Conservation (phyloP, 2,329 filamentous ascomycete species). For the Colletotrichum tofieldiae region DNA sequence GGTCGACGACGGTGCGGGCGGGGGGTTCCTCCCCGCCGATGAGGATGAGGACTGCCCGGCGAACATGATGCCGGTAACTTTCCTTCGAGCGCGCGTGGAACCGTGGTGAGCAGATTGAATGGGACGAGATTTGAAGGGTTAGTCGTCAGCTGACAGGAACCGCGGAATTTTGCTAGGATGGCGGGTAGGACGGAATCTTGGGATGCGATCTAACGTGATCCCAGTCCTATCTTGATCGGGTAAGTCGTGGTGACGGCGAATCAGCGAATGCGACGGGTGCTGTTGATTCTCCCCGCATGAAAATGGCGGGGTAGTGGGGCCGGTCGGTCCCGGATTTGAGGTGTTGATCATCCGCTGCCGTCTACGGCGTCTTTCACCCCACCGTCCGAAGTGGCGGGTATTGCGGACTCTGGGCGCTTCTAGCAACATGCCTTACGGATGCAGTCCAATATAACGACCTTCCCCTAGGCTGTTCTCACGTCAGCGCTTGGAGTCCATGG, state of each 20-base stretch:
- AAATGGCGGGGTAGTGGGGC: slow-evolving; percentile 27
- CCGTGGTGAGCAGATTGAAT: neutral
- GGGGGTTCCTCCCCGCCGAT: slow-evolving; percentile 20
- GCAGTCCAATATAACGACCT: neutral
- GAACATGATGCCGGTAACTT: slow-evolving; percentile 30
- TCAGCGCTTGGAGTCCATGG: slow-evolving; percentile 18
- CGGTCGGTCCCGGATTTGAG: slow-evolving; percentile 2
- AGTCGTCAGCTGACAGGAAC: neutral
- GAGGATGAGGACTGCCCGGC: slow-evolving; percentile 29
- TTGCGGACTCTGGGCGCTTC: too few relatives aligned
- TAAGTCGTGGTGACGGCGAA: slow-evolving; percentile 34
- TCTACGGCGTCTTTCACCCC: neutral
- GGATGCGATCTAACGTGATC: slow-evolving; percentile 4
- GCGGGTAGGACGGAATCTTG: neutral
- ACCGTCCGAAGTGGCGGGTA: neutral
- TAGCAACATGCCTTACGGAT: neutral
- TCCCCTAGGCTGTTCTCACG: slow-evolving; percentile 3
- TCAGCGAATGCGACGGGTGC: slow-evolving; percentile 16
- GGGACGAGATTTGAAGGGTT: neutral
- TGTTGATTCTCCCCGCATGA: slow-evolving; percentile 24
- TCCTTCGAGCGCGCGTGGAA: neutral
- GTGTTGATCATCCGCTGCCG: neutral
- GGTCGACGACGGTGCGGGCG: slow-evolving; percentile 24
- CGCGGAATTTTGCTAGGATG: slow-evolving; percentile 1
- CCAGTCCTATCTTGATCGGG: slow-evolving; percentile 25